A percentile compares a stretch with the other conserved stretches of the same genome.
Conservation (phyloP, 768 basidiomycete species). For the Lactifluus pinguis region DNA sequence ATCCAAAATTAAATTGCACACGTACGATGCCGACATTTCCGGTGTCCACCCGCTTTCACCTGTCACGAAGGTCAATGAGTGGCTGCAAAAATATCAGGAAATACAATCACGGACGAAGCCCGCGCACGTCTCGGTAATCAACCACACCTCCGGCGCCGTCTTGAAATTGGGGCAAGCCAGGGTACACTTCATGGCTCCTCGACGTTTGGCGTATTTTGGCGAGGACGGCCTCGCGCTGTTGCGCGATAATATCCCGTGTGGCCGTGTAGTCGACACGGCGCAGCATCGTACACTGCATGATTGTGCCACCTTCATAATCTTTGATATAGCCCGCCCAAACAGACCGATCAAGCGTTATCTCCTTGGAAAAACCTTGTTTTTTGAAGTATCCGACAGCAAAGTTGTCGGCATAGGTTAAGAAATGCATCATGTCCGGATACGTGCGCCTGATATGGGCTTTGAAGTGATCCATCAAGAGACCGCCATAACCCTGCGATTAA, state of each 20-base stretch:
- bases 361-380: constrained; percentile 98
- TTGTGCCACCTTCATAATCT: constrained; percentile 97
- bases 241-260: constrained; percentile 61
- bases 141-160: constrained; percentile 45
- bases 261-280: constrained; percentile 83
- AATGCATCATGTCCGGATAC: constrained; percentile 86
- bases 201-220: constrained; percentile 82
- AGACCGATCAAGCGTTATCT: constrained; percentile 84
- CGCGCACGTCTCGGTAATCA: constrained; percentile 77
- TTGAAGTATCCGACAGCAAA: constrained; percentile 99
- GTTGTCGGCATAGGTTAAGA: constrained; percentile 97
- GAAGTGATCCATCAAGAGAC: constrained; percentile 97
- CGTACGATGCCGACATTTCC: constrained; percentile 67
- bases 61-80: constrained; percentile 24
- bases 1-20: constrained; percentile 13
- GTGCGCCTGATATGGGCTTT: constrained; percentile 82
- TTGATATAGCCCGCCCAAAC: constrained; percentile 99
- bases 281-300: constrained; percentile 98
- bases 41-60: constrained; percentile 92
- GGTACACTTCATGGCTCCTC: constrained; percentile 76
- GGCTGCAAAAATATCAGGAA: constrained; percentile 1
- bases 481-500: constrained; percentile 80
- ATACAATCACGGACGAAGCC: constrained; percentile 52
- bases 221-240: constrained; percentile 85
- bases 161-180: constrained; percentile 71